Base-by-base conservation (phyloP, 495 filamentous ascomycete genomes). In the Pseudotulostoma volvatum region DNA sequence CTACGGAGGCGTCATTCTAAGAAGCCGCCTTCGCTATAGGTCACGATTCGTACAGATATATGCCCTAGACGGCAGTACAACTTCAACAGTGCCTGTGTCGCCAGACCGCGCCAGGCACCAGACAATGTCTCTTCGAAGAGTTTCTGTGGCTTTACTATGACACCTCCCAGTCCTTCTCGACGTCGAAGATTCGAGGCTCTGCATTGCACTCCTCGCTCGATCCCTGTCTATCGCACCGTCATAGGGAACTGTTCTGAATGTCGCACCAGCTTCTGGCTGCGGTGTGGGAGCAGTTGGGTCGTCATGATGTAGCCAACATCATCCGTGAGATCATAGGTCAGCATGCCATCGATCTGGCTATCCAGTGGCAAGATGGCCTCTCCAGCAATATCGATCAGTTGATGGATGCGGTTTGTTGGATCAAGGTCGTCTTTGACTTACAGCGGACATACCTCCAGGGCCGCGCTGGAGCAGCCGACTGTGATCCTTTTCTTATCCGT, bases 261-360 rank as follows among this genome's bases (percentile, higher is more conserved):
- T 55, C 52, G 43, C 52, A 55, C 45, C 52, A 43, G 38, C 44
- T 52, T 31, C 46, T 52, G 44, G 52, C 52, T 44, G 52, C 52
- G 38, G 49, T 52, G 36, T 55, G 49, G 49, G 49, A 52, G 42
- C 52, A 55, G 42, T 39, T 52, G 25, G 44, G 49, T 21, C 52
- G 52, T 28, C 43, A 44, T 37, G 52, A 55, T 42, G 39, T 55
- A 9, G 38, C 50, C 13, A 55, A 50, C 19, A 55, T 55, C 21
- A 36, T 55, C 5, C 44, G 46, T n/a, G 52, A 55, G 34, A 48
- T 52, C 20, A 50, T 55, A 23, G 52, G 52, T 0, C 46, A 52
- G 30, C 49, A 55, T 45, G 47, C 47, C 7, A 34, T 43, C 1
- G 45, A 49, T 7, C 19, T 52, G 39, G 49, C 52, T 18, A 38